These are phyloP conservation scores for Picea glauca DNA, from an alignment of 75 land plant species.

Conservation along the genomic window DNA sequence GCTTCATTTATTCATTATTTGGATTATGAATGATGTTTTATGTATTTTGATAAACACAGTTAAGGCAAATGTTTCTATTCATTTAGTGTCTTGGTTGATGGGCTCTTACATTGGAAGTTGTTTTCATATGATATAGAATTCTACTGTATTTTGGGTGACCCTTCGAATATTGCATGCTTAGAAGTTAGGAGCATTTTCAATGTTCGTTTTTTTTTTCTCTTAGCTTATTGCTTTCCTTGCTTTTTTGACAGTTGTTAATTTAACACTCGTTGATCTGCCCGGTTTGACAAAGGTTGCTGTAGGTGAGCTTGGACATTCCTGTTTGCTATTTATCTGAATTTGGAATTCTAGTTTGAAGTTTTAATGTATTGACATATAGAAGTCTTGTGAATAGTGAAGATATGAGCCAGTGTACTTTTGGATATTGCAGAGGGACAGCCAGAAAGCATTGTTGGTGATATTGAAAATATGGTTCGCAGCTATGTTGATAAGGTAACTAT, in stretches of 20 bases:
- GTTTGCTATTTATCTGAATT: neutral
- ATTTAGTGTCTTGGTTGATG: neutral
- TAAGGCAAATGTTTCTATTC: neutral
- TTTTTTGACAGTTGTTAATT: constrained; percentile 72
- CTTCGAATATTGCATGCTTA: no score
- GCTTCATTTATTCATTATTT: no score
- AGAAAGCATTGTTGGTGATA: constrained; percentile 69
- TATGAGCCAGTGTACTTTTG: neutral
- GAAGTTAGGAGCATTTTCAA: no score
- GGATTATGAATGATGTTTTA: no score
- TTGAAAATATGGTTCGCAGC: constrained; percentile 77
- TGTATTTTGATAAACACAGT: no score
- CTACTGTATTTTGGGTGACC: no score
- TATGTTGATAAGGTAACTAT: constrained; percentile 73
- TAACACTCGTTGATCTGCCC: constrained; percentile 92
- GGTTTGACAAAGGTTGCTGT: constrained; percentile 95
- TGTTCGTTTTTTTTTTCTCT: no score
- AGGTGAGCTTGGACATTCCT: constrained; percentile 39
- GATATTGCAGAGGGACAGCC: constrained; percentile 73
- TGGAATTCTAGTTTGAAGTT: neutral
- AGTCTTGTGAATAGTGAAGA: neutral
- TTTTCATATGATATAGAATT: no score
- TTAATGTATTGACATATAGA: neutral
- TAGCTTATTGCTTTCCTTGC: no score
- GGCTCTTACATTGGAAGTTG: neutral